phyloP scores from a whole-genome alignment of 345 rosid genomes.

The Salix viminalis region DNA sequence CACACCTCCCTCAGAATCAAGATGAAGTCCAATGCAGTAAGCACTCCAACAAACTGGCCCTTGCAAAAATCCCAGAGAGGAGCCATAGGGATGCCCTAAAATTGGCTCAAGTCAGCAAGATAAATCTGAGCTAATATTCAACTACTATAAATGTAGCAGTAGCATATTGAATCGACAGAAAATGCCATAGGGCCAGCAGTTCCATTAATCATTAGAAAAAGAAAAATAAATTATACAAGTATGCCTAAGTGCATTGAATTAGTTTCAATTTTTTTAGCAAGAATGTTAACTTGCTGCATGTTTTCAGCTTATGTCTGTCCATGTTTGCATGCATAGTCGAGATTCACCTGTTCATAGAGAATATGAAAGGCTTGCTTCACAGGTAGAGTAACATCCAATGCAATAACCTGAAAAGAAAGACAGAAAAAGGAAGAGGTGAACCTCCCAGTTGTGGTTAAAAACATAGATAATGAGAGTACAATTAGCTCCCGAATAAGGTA shows the following conservation, averaged over 20 bases:
- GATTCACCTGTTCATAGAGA: conserved; percentile 84
- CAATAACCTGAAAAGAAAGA: conserved; percentile 57
- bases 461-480: conserved; percentile 3
- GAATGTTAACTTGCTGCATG: background rate
- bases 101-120: background rate
- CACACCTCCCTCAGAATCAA: conserved; percentile 76
- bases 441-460: background rate
- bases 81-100: conserved; percentile 75
- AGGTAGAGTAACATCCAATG: conserved; percentile 86
- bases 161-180: background rate
- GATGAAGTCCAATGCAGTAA: conserved; percentile 75
- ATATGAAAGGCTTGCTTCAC: conserved; percentile 99
- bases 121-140: background rate
- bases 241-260: background rate
- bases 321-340: background rate
- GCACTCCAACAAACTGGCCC: conserved; percentile 80
- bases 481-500: conserved; percentile 18
- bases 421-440: background rate
- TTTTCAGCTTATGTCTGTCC: background rate
- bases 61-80: conserved; percentile 72
- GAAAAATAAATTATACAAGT: background rate
- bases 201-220: background rate
- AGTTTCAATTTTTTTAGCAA: background rate
- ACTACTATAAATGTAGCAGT: background rate
- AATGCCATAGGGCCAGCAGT: background rate